phyloP scores from a whole-genome alignment of 306 rosid genomes.

The Pyrus pyrifolia region DNA sequence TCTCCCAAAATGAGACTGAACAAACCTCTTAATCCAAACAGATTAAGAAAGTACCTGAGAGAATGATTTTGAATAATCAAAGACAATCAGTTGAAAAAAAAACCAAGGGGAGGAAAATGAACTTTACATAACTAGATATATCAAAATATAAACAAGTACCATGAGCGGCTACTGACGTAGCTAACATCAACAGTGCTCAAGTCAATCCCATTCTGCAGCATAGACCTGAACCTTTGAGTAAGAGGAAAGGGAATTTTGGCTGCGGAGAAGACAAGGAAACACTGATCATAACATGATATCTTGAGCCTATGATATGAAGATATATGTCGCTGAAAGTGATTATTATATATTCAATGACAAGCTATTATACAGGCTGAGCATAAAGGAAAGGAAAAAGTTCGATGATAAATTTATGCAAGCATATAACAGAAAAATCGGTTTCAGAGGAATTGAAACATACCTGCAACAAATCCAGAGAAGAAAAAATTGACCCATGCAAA shows the following conservation, averaged over 20 bases:
- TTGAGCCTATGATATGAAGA: background rate
- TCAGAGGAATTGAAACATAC: constrained; percentile 29
- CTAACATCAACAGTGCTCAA: constrained; percentile 99
- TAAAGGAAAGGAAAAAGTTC: background rate
- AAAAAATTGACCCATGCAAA: constrained; percentile 99
- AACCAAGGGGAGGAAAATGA: constrained; percentile 8
- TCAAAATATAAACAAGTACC: constrained; percentile 42
- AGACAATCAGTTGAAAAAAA: constrained; percentile 2
- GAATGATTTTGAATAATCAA: constrained; percentile 8
- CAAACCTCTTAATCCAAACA: constrained; percentile 93
- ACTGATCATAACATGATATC: background rate
- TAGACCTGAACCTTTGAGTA: constrained; percentile 94
- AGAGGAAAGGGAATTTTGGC: constrained; percentile 98
- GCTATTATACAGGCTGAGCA: background rate
- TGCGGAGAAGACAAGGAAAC: constrained; percentile 27
- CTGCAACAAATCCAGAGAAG: constrained; percentile 99
- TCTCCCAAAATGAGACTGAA: constrained; percentile 98
- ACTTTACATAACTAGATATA: background rate
- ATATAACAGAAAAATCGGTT: background rate
- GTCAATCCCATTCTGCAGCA: constrained; percentile 98
- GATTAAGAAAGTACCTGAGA: constrained; percentile 93
- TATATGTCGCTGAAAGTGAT: background rate
- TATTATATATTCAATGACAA: background rate
- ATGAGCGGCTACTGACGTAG: constrained; percentile 99
- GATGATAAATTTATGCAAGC: background rate